phyloP scores from a whole-genome alignment of 139 green algal species.

The Edaphochlamys debaryana region DNA sequence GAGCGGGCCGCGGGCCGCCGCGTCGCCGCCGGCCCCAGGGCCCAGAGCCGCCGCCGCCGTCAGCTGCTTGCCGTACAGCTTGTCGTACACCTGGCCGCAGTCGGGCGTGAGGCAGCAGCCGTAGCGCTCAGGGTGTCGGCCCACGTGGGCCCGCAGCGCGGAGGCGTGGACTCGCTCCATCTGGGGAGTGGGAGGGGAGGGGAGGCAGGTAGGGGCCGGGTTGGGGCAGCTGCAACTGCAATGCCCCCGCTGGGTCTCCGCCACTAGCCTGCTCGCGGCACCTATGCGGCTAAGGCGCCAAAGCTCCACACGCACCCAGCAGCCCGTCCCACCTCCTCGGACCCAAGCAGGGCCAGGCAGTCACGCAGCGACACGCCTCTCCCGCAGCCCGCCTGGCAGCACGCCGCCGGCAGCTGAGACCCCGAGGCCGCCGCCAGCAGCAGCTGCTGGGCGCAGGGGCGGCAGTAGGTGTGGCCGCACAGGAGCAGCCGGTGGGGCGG shows the following conservation, averaged over 20 bases:
- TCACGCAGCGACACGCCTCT: neutral
- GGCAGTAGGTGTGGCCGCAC: neutral
- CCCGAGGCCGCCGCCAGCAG: neutral
- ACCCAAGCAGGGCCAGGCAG: neutral
- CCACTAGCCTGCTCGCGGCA: too few species aligned
- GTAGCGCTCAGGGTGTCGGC: neutral
- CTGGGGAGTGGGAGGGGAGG: neutral
- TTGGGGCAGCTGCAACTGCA: too few species aligned
- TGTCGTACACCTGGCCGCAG: neutral
- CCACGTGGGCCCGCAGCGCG: neutral
- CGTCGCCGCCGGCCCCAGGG: neutral
- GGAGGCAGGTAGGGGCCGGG: too few species aligned
- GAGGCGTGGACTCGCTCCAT: neutral
- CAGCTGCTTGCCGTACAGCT: too few species aligned
- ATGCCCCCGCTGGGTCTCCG: too few species aligned
- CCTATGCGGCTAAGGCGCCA: too few species aligned
- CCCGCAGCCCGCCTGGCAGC: neutral
- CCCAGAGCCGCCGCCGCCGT: too few species aligned
- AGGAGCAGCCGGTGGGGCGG: neutral
- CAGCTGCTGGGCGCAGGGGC: neutral
- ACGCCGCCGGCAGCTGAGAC: neutral
- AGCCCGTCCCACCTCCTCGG: neutral
- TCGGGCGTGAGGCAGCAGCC: slow-evolving; percentile 5
- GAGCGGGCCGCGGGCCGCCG: neutral
- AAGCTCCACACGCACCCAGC: too few species aligned